Conservation (phyloP, 1,284 basidiomycete species). For the Fistulinella cinereoalba region DNA sequence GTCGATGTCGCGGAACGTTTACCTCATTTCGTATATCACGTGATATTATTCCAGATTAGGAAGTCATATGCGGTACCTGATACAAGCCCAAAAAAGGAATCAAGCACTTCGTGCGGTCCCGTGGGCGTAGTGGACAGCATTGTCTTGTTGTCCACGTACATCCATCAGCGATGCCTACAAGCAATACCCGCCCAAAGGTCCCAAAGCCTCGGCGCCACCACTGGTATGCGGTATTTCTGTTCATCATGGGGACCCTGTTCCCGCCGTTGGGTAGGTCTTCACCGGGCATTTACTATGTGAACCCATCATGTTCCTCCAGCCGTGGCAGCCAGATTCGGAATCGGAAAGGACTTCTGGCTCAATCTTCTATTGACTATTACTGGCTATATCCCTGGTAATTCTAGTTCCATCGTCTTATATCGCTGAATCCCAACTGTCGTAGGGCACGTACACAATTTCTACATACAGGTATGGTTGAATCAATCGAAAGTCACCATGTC, state of each 20-base stretch:
- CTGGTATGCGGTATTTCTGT: slow-evolving; percentile 80
- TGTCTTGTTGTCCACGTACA: neutral
- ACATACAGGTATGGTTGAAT: slow-evolving; percentile 71
- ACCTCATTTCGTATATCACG: slow-evolving; percentile 34
- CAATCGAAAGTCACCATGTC: slow-evolving; percentile 2
- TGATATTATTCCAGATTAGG: slow-evolving; percentile 14
- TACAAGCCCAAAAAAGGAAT: slow-evolving; percentile 9
- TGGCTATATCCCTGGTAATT: slow-evolving; percentile 90
- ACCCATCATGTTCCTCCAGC: slow-evolving; percentile 47
- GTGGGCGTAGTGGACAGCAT: neutral
- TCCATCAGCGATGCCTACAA: slow-evolving; percentile 32
- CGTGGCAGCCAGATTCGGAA: slow-evolving; percentile 91
- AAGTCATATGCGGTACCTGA: slow-evolving; percentile 1
- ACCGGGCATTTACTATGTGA: neutral
- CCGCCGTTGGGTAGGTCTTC: slow-evolving; percentile 76
- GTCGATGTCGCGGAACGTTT: slow-evolving; percentile 17
- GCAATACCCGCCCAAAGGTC: slow-evolving; percentile 51
- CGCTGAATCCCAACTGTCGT: no score
- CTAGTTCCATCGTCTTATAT: no score
- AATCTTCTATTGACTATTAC: slow-evolving; percentile 87
- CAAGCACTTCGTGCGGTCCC: neutral
- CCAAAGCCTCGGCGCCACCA: slow-evolving; percentile 74
- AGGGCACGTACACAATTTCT: slow-evolving; percentile 90
- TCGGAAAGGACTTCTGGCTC: slow-evolving; percentile 90
- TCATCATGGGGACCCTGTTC: slow-evolving; percentile 79